Conservation (phyloP, 208 protist genomes). For the Leishmania tarentolae region DNA sequence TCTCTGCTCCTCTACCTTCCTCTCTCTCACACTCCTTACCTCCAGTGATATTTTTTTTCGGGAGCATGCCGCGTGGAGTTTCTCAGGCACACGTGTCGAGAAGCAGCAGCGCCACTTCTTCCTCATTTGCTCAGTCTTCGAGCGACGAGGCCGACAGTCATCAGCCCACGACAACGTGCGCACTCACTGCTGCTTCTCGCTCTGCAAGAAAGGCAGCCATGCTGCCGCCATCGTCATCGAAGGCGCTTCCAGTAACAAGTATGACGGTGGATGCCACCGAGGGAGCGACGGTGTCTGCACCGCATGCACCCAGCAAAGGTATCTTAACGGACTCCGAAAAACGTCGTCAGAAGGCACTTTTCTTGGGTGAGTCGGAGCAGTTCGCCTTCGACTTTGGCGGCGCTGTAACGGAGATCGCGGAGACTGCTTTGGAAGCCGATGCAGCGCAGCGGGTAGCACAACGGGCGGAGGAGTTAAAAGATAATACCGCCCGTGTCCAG, state of each 20-base stretch:
- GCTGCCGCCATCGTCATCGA: neutral
- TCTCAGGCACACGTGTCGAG: neutral
- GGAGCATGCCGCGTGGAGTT: neutral
- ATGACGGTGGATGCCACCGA: neutral
- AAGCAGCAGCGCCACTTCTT: neutral
- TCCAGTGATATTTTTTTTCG: neutral
- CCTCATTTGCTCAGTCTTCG: neutral
- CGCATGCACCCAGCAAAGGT: neutral
- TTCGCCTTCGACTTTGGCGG: constrained; percentile 87
- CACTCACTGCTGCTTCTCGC: neutral
- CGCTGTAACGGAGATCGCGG: constrained; percentile 16
- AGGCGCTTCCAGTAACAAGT: neutral
- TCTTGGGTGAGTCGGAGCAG: constrained; percentile 72
- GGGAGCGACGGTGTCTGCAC: neutral
- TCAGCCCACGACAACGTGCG: neutral
- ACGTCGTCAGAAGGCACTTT: constrained; percentile 49
- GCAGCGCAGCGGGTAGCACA: constrained; percentile 17
- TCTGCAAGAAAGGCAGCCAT: neutral
- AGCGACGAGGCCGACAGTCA: neutral
- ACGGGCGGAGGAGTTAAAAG: constrained; percentile 24
- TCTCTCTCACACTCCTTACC: neutral
- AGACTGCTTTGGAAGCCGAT: constrained; percentile 11
- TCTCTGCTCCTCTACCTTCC: neutral
- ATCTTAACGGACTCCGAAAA: constrained; percentile 20
- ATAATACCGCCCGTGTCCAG: constrained; percentile 20